phyloP scores from a whole-genome alignment of 192 early-diverging fungal species.

The Coemansia asiatica region DNA sequence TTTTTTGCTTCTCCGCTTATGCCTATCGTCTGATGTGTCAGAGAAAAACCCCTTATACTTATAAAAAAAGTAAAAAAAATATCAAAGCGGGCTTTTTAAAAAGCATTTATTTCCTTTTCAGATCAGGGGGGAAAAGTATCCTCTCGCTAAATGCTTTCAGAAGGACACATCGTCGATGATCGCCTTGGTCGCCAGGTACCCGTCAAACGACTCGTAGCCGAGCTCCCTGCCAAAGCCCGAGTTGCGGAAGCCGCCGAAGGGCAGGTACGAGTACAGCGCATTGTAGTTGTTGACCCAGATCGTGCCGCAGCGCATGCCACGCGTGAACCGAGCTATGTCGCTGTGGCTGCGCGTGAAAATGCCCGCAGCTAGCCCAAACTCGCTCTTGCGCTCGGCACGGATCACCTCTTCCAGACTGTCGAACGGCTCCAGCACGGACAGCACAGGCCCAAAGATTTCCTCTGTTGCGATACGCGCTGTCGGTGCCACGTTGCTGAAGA shows the following conservation, averaged over 20 bases:
- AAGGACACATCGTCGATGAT: conserved; percentile 50
- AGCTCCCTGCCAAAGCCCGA: conserved; percentile 63
- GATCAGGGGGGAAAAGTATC: too few species aligned
- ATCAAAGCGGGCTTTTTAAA: too few species aligned
- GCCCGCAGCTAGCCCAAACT: conserved; percentile 59
- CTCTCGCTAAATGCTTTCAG: too few species aligned
- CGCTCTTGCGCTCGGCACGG: conserved; percentile 49
- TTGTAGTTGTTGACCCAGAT: conserved; percentile 68
- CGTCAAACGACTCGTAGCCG: conserved; percentile 58
- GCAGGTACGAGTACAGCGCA: conserved; percentile 55
- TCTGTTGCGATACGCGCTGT: conserved; percentile 48
- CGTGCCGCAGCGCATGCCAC: conserved; percentile 51
- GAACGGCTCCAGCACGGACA: conserved; percentile 58
- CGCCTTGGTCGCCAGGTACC: conserved; percentile 44
- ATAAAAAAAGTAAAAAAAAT: conserved; percentile 8
- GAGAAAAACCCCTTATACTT: not conserved
- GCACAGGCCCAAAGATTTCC: conserved; percentile 65
- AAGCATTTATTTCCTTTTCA: too few species aligned
- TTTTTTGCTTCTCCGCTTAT: not conserved
- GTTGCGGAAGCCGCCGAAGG: conserved; percentile 64
- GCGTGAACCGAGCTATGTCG: conserved; percentile 47
- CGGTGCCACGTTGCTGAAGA: conserved; percentile 57
- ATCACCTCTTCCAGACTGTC: conserved; percentile 55
- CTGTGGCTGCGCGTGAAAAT: conserved; percentile 55
- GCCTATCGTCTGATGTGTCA: too few species aligned